Evolutionary conservation across 306 rosid genomes (phyloP).

Genomic region (Hippophae rhamnoides): DNA sequence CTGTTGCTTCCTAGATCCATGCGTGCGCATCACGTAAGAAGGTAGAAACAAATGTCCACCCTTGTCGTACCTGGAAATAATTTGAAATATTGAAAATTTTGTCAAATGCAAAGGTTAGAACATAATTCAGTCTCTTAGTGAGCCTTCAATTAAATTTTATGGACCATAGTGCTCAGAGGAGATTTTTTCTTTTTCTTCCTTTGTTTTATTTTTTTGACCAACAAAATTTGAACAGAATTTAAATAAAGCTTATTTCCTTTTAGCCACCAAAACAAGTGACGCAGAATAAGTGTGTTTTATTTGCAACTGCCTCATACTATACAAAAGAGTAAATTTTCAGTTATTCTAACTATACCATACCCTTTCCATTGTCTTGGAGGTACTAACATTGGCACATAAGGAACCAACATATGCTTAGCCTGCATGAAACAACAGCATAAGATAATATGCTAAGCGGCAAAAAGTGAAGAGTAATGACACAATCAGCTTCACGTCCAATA

Average conservation of each 20-base stretch:
- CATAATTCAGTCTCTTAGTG: too few relatives aligned
- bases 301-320: slow-evolving; percentile 5
- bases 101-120: too few relatives aligned
- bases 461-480: slow-evolving; percentile 5
- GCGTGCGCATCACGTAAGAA: slow-evolving; percentile 83
- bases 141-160: too few relatives aligned
- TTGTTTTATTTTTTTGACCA: too few relatives aligned
- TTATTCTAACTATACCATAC: slow-evolving; percentile 32
- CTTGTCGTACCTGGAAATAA: slow-evolving; percentile 56
- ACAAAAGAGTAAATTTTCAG: slow-evolving; percentile 10
- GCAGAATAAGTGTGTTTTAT: too few relatives aligned
- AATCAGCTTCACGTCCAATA: slow-evolving; percentile 1
- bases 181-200: too few relatives aligned
- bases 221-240: too few relatives aligned
- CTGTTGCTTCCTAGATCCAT: slow-evolving; percentile 73
- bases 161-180: too few relatives aligned
- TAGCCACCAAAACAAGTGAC: too few relatives aligned
- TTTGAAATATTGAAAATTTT: slow-evolving; percentile 4
- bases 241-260: too few relatives aligned
- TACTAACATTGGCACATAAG: slow-evolving; percentile 77
- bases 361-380: slow-evolving; percentile 90
- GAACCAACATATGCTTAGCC: slow-evolving; percentile 70
- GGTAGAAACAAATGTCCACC: slow-evolving; percentile 88
- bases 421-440: slow-evolving; percentile 33
- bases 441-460: slow-evolving; percentile 17